Evolutionary conservation across 148 eudicot species (phyloP).

Genomic region (Nepenthes gracilis): DNA sequence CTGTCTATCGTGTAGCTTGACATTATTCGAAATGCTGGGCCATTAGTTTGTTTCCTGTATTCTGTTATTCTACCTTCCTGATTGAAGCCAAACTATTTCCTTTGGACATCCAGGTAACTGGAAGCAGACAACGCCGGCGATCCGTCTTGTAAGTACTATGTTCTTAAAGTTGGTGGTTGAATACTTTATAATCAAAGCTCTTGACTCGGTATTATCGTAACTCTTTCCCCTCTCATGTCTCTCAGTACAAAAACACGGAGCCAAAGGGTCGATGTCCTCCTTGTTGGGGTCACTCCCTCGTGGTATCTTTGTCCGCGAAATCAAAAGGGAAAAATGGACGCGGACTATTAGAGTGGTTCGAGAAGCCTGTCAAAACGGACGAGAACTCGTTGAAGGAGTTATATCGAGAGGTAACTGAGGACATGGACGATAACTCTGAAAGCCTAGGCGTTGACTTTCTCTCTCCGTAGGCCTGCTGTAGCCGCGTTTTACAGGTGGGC

Average conservation of each 20-base stretch:
- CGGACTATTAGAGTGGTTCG: too few relatives aligned
- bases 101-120: slow-evolving; percentile 26
- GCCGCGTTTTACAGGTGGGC: too few relatives aligned
- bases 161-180: not conserved
- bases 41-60: not conserved
- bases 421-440: too few relatives aligned
- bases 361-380: too few relatives aligned
- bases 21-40: not conserved
- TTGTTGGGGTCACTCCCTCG: too few relatives aligned
- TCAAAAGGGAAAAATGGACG: too few relatives aligned
- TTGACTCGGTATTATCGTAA: not conserved
- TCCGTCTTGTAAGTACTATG: slow-evolving; percentile 35
- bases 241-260: slow-evolving; percentile 62
- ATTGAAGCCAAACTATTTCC: not conserved
- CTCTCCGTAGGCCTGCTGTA: too few relatives aligned
- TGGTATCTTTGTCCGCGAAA: too few relatives aligned
- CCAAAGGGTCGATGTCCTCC: slow-evolving; percentile 69
- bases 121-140: slow-evolving; percentile 30
- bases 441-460: too few relatives aligned
- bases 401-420: too few relatives aligned
- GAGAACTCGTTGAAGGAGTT: too few relatives aligned
- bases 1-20: too few relatives aligned
- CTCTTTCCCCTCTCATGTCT: not conserved
- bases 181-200: not conserved
- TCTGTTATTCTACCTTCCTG: not conserved